These are phyloP conservation scores for Ustilago loliicola DNA, from an alignment of 1,284 basidiomycete species.

Conservation along the genomic window DNA sequence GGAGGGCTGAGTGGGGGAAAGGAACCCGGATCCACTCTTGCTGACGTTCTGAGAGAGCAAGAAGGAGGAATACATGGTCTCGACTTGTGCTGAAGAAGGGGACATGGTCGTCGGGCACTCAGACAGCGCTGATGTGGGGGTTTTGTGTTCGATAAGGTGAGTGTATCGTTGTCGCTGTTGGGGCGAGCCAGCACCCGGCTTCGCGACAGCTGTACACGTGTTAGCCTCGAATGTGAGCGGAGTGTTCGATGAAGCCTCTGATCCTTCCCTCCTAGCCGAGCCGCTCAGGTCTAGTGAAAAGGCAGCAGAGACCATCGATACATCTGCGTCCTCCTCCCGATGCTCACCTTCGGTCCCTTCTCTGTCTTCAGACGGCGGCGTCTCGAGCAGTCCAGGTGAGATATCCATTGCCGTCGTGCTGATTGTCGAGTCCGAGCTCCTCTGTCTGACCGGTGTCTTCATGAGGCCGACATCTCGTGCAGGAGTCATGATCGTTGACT, in stretches of 20 bases:
- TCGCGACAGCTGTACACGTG: background rate
- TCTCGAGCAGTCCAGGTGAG: constrained; percentile 30
- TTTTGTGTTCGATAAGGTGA: constrained; percentile 2
- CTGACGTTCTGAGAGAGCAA: constrained; percentile 34
- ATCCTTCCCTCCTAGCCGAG: background rate
- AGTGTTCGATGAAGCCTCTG: background rate
- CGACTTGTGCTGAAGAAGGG: constrained; percentile 28
- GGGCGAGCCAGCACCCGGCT: background rate
- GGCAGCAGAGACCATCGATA: constrained; percentile 35
- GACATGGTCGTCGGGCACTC: background rate
- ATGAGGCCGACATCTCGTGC: background rate
- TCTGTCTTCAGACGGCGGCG: constrained; percentile 4
- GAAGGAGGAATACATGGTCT: constrained; percentile 45
- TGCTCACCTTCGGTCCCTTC: background rate
- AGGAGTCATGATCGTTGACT: constrained; percentile 27
- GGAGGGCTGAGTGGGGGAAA: constrained; percentile 21
- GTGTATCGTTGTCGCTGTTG: background rate
- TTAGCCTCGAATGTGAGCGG: background rate
- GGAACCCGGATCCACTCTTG: constrained; percentile 27
- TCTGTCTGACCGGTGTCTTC: constrained; percentile 19
- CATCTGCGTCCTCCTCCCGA: constrained; percentile 10
- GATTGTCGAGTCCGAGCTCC: background rate
- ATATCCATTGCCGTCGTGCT: constrained; percentile 24
- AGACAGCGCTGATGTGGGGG: background rate
- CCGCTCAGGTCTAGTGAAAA: constrained; percentile 39